Conservation (phyloP, 192 early-diverging fungal species). For the Pecoramyces ruminantium region DNA sequence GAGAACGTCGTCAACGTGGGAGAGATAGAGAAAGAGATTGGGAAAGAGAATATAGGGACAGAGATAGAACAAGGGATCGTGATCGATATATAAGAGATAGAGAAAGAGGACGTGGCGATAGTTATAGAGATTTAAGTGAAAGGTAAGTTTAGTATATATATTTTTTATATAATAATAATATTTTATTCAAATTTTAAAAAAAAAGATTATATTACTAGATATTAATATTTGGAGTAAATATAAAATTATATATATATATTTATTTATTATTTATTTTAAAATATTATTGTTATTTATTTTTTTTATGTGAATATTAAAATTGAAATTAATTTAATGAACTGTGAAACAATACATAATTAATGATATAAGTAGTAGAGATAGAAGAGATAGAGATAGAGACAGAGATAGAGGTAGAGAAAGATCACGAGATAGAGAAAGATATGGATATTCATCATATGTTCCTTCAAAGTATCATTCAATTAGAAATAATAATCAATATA, state of each 20-base stretch:
- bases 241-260: no score
- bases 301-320: no score
- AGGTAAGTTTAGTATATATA: not conserved
- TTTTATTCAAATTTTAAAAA: no score
- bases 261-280: no score
- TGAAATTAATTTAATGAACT: no score
- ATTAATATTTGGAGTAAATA: no score
- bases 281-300: no score
- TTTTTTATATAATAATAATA: no score
- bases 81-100: not conserved
- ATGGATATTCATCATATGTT: not conserved
- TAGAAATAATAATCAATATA: not conserved
- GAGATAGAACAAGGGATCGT: not conserved
- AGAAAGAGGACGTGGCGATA: not conserved
- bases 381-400: not conserved
- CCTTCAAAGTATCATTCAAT: not conserved
- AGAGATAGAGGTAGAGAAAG: not conserved
- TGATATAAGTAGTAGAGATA: not conserved
- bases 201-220: no score
- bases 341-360: no score
- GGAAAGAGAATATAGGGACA: not conserved
- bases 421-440: not conserved
- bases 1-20: not conserved
- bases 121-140: not conserved
- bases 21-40: not conserved